Percentiles rank a stretch among this genome's conserved stretches.
Conservation (phyloP, 805 yeast genomes). For the Ogataea kodamae region DNA sequence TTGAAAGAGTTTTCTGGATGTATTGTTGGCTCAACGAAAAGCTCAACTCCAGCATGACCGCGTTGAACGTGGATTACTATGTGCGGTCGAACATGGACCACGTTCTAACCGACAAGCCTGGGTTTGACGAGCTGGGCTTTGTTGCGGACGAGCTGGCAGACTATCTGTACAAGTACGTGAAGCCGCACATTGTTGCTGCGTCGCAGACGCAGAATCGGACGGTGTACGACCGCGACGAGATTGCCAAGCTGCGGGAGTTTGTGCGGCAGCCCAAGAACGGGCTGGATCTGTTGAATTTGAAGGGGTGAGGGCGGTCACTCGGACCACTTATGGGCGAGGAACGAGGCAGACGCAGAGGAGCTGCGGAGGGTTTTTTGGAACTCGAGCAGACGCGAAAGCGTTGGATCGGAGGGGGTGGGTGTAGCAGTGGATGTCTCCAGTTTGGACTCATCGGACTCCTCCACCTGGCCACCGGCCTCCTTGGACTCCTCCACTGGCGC, state of each 20-base stretch:
- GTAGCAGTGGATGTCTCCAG: not conserved
- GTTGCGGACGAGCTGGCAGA: constrained; percentile 51
- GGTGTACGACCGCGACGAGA: constrained; percentile 36
- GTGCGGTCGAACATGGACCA: constrained; percentile 73
- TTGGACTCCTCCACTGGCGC: not conserved
- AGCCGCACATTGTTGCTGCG: constrained; percentile 33
- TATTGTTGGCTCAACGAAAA: constrained; percentile 39
- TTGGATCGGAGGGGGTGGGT: not conserved
- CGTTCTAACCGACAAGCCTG: constrained; percentile 49
- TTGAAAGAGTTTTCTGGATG: constrained; percentile 34
- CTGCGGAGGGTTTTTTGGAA: constrained; percentile 8
- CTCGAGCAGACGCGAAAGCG: constrained; percentile 7
- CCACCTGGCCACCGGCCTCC: not conserved
- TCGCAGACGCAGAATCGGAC: constrained; percentile 38
- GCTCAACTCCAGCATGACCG: constrained; percentile 38
- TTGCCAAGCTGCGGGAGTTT: constrained; percentile 34
- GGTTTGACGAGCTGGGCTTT: constrained; percentile 68
- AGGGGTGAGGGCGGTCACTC: constrained; percentile 15
- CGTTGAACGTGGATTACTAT: constrained; percentile 64
- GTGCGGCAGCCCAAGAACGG: constrained; percentile 36
- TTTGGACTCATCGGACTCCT: not conserved
- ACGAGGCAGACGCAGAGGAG: constrained; percentile 15
- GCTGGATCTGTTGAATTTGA: constrained; percentile 31
- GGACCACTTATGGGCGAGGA: constrained; percentile 15
- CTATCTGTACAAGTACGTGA: constrained; percentile 42